A percentile compares a stretch with the other conserved stretches of the same genome.
Conservation (phyloP, 1,139 yeast genomes). For the Saccharomyces uvarum region DNA sequence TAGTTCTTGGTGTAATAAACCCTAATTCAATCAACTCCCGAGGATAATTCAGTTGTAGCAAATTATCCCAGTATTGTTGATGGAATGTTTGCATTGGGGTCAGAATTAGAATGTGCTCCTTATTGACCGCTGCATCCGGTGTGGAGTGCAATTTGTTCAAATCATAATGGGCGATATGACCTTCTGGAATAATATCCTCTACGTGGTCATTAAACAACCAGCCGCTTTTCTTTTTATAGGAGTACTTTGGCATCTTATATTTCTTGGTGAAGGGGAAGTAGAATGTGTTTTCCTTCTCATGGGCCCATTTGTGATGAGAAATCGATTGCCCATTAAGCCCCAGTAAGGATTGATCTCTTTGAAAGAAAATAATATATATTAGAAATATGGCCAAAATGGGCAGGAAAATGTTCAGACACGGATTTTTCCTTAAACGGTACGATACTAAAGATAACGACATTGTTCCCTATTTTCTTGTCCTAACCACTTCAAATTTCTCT, state of each 20-base stretch:
- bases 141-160: slow-evolving; percentile 69
- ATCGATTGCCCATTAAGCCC: slow-evolving; percentile 23
- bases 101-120: slow-evolving; percentile 73
- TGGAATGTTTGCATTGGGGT: slow-evolving; percentile 86
- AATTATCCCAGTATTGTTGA: slow-evolving; percentile 79
- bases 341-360: slow-evolving; percentile 18
- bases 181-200: slow-evolving; percentile 51
- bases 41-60: slow-evolving; percentile 69
- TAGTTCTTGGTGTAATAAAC: slow-evolving; percentile 75
- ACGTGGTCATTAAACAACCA: slow-evolving; percentile 43
- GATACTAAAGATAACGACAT: slow-evolving; percentile 10
- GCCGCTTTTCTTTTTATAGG: slow-evolving; percentile 40
- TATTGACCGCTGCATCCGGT: slow-evolving; percentile 59
- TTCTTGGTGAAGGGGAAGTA: slow-evolving; percentile 30
- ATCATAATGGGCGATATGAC: slow-evolving; percentile 78
- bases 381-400: slow-evolving; percentile 20
- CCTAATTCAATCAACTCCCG: slow-evolving; percentile 81
- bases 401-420: slow-evolving; percentile 19
- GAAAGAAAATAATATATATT: slow-evolving; percentile 19
- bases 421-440: slow-evolving; percentile 25
- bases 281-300: slow-evolving; percentile 30
- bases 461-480: slow-evolving; percentile 3
- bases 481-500: not conserved
- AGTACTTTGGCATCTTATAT: slow-evolving; percentile 37
- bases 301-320: slow-evolving; percentile 31